phyloP scores from a whole-genome alignment of 108 stramenopile species.

The Parietichytrium sp. region DNA sequence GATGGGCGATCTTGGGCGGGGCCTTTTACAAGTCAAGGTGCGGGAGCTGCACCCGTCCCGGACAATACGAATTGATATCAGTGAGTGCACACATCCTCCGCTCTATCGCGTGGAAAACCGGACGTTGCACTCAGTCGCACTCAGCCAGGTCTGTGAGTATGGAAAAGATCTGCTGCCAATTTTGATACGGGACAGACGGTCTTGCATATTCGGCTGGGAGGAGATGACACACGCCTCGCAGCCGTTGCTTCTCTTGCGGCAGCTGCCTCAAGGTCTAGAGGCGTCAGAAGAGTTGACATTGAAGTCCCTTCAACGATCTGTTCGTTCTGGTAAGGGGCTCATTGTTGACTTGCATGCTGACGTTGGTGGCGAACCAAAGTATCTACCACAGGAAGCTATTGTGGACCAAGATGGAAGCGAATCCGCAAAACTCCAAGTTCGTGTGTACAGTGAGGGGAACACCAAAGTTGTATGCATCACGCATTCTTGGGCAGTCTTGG shows the following conservation, averaged over 20 bases:
- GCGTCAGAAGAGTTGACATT: neutral
- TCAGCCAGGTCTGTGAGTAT: neutral
- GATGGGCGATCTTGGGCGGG: neutral
- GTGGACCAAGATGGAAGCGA: too few species aligned
- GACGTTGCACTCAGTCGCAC: neutral
- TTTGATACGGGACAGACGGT: neutral
- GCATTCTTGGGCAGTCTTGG: neutral
- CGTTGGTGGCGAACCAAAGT: neutral
- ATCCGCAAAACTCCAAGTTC: too few species aligned
- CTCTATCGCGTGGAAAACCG: slow-evolving; percentile 20
- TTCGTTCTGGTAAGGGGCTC: too few species aligned
- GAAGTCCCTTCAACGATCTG: too few species aligned
- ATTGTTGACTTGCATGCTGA: neutral
- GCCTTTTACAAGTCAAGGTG: neutral
- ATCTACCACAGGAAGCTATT: neutral
- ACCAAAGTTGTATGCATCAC: neutral
- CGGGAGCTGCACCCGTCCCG: neutral
- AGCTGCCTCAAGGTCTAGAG: neutral
- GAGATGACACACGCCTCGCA: neutral
- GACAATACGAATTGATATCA: neutral
- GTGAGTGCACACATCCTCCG: neutral
- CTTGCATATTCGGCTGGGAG: neutral
- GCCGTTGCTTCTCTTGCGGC: neutral
- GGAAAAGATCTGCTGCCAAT: neutral
- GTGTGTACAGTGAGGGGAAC: neutral